Conservation (phyloP, 176 grass and related monocot species). For the Oryza rufipogon region DNA sequence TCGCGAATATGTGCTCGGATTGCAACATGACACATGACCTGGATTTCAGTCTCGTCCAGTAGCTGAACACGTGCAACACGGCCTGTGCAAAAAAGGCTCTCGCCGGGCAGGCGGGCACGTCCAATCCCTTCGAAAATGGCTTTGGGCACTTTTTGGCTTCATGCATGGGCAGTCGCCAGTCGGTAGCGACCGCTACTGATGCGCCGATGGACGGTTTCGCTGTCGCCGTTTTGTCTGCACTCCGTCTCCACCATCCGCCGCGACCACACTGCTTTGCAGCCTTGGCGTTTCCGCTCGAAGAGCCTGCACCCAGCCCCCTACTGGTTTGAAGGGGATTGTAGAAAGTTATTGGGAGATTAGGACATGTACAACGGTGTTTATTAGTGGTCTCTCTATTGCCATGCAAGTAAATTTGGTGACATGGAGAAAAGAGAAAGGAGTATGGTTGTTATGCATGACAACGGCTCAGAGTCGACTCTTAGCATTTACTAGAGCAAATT, state of each 20-base stretch:
- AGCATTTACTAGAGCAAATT: too few species aligned
- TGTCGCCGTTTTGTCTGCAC: neutral
- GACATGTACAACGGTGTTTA: too few species aligned
- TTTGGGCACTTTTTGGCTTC: neutral
- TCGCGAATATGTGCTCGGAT: neutral
- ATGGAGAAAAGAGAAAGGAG: too few species aligned
- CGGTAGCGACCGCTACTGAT: neutral
- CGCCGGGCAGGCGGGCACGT: neutral
- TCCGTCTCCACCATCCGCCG: neutral
- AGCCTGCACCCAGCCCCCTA: too few species aligned
- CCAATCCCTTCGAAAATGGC: neutral
- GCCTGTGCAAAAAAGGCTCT: neutral
- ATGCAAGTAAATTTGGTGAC: too few species aligned
- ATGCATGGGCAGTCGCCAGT: neutral
- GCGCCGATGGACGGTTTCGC: neutral
- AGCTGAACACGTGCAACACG: constrained; percentile 34
- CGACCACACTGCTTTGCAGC: neutral
- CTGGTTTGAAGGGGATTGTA: too few species aligned
- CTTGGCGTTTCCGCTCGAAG: neutral
- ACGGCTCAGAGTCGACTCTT: too few species aligned
- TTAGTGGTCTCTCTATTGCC: too few species aligned
- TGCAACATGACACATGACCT: neutral
- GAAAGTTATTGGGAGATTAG: too few species aligned
- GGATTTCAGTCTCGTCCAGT: neutral
- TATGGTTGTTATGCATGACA: too few species aligned